Conservation (phyloP, 1,284 basidiomycete genomes). For the Schizophyllum amplum region DNA sequence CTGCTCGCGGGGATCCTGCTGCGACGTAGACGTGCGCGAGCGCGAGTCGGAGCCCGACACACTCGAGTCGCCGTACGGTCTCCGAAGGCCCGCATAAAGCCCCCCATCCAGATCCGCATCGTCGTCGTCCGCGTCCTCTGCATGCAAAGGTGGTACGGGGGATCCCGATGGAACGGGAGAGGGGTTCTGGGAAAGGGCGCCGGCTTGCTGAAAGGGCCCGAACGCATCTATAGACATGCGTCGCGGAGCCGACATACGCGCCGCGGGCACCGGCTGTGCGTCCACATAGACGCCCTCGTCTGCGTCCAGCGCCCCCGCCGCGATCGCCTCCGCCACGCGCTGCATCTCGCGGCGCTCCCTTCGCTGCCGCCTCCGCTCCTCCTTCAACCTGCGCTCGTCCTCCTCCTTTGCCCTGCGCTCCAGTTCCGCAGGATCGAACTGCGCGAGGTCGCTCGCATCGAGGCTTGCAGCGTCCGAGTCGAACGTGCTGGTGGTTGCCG, state of each 20-base stretch:
- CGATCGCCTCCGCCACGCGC: neutral
- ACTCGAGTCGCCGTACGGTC: slow-evolving; percentile 18
- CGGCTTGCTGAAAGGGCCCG: neutral
- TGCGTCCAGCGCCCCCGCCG: neutral
- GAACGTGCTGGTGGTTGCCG: slow-evolving; percentile 34
- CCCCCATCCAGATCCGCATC: slow-evolving; percentile 55
- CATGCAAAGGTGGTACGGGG: slow-evolving; percentile 6
- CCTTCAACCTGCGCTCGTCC: slow-evolving; percentile 9
- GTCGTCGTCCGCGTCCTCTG: slow-evolving; percentile 31
- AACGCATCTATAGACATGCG: neutral
- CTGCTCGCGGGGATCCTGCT: slow-evolving; percentile 24
- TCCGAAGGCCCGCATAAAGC: slow-evolving; percentile 36
- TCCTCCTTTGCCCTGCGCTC: slow-evolving; percentile 22
- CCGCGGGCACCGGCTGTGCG: neutral
- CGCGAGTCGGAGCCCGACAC: slow-evolving; percentile 46
- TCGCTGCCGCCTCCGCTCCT: neutral
- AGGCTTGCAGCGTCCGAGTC: slow-evolving; percentile 62
- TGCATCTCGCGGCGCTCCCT: neutral
- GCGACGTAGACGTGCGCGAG: slow-evolving; percentile 47
- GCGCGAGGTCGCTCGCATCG: slow-evolving; percentile 44
- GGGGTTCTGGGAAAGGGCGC: slow-evolving; percentile 15
- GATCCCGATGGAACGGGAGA: too few species aligned
- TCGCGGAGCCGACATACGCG: neutral
- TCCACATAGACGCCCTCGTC: neutral
- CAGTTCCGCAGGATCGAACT: slow-evolving; percentile 30